These are phyloP conservation scores for Taxillus chinensis DNA, from an alignment of 164 flowering plant genomes.

Conservation along the genomic window DNA sequence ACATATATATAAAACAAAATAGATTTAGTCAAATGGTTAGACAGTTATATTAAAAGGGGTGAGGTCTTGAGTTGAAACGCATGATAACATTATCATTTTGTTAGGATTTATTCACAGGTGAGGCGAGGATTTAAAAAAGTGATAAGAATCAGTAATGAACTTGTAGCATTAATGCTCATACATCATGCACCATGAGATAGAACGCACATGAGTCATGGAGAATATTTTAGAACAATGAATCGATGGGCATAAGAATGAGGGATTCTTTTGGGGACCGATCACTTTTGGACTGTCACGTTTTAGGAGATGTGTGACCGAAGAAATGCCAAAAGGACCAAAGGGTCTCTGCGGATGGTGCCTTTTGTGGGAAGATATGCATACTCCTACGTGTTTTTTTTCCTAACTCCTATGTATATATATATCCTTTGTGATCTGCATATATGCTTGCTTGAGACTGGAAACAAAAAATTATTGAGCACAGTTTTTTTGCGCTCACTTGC, in stretches of 20 bases:
- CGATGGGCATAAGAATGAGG: conserved; percentile 12
- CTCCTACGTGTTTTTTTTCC: background rate
- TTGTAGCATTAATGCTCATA: too few species aligned
- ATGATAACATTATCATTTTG: too few species aligned
- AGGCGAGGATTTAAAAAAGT: too few species aligned
- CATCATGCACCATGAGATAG: too few species aligned
- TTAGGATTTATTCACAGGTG: too few species aligned
- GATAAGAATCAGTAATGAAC: too few species aligned
- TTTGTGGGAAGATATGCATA: background rate
- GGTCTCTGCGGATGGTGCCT: conserved; percentile 5
- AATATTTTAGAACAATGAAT: too few species aligned
- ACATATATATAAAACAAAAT: too few species aligned
- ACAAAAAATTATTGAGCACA: conserved; percentile 23
- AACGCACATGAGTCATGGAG: too few species aligned
- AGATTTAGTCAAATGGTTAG: too few species aligned
- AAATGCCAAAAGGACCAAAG: conserved; percentile 10
- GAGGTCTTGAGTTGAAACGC: too few species aligned
- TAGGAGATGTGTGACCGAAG: conserved; percentile 22
- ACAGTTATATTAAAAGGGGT: too few species aligned
- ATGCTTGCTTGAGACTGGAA: conserved; percentile 57
- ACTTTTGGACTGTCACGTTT: conserved; percentile 11
- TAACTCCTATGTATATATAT: background rate
- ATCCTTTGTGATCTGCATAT: conserved; percentile 25
- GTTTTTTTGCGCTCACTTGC: conserved; percentile 25
- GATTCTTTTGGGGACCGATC: conserved; percentile 18